A percentile compares a stretch with the other conserved stretches of the same genome.
phyloP scores from a whole-genome alignment of 805 yeast genomes.

The Lipomyces sp. region DNA sequence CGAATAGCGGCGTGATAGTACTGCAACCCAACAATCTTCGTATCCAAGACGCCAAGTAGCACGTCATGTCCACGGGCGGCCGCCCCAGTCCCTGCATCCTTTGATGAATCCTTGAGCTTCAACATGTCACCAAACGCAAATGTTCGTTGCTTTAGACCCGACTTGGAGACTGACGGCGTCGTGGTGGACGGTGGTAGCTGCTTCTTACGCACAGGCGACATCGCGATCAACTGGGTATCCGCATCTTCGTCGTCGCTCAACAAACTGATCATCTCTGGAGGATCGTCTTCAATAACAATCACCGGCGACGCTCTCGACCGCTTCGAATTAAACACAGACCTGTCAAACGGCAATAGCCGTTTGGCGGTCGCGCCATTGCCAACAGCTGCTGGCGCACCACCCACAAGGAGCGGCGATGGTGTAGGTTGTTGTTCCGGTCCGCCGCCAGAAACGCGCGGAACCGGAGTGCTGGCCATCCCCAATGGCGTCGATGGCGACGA shows the following conservation, averaged over 20 bases:
- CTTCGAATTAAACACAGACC: background rate
- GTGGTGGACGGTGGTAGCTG: background rate
- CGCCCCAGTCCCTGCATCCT: background rate
- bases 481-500: constrained; percentile 1
- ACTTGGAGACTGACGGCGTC: background rate
- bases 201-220: constrained; percentile 7
- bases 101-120: background rate
- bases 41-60: background rate
- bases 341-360: background rate
- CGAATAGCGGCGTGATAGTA: background rate
- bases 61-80: background rate
- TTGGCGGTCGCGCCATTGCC: background rate
- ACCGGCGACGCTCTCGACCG: constrained; percentile 7
- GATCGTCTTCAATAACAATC: constrained; percentile 20
- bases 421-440: background rate
- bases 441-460: background rate
- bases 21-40: constrained; percentile 3
- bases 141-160: background rate
- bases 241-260: constrained; percentile 33
- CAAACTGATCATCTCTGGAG: constrained; percentile 30
- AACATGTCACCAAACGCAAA: background rate
- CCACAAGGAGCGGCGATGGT: background rate
- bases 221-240: background rate
- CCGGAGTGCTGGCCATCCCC: constrained; percentile 1
- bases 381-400: background rate